These are phyloP conservation scores for Cryptococcus sp. DNA, from an alignment of 1,284 basidiomycete genomes.

Conservation along the genomic window DNA sequence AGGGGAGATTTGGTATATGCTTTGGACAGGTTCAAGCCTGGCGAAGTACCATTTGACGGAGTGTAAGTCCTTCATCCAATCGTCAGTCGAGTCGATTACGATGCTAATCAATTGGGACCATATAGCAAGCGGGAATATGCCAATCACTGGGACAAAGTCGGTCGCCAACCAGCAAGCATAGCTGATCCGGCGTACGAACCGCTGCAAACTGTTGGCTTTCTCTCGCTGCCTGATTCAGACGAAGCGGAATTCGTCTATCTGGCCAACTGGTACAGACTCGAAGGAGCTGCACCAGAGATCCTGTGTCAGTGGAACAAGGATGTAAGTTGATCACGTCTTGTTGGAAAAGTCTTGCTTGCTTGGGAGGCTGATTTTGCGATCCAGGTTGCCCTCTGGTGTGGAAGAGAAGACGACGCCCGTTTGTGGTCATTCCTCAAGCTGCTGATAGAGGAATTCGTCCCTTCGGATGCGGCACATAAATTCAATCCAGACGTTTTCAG, in stretches of 20 bases:
- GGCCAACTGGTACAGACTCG: conserved; percentile 67
- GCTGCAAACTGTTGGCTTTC: conserved; percentile 37
- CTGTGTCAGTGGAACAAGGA: conserved; percentile 56
- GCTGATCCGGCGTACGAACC: conserved; percentile 49
- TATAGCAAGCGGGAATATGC: conserved; percentile 60
- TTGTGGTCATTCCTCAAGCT: conserved; percentile 68
- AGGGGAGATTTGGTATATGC: conserved; percentile 71
- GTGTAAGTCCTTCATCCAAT: conserved; percentile 58
- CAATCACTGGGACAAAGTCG: conserved; percentile 47
- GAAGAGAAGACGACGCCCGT: conserved; percentile 65
- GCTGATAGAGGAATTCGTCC: conserved; percentile 56
- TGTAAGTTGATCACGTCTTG: conserved; percentile 18
- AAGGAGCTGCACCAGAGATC: conserved; percentile 59
- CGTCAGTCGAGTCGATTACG: neutral
- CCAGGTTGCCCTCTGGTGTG: conserved; percentile 65
- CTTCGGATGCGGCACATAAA: conserved; percentile 13
- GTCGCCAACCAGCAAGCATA: conserved; percentile 43
- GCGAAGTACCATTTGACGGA: conserved; percentile 83
- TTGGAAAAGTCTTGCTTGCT: conserved; percentile 1
- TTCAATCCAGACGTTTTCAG: conserved; percentile 19
- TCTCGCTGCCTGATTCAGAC: conserved; percentile 48
- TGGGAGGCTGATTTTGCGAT: conserved; percentile 1
- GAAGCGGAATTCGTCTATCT: conserved; percentile 63
- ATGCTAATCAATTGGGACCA: neutral
- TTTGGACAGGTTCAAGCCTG: conserved; percentile 60